Evolutionary conservation across 2,329 filamentous ascomycete species (phyloP), one percentile per base, ranked within the genome.

Genomic region (Sporothrix pallida): DNA sequence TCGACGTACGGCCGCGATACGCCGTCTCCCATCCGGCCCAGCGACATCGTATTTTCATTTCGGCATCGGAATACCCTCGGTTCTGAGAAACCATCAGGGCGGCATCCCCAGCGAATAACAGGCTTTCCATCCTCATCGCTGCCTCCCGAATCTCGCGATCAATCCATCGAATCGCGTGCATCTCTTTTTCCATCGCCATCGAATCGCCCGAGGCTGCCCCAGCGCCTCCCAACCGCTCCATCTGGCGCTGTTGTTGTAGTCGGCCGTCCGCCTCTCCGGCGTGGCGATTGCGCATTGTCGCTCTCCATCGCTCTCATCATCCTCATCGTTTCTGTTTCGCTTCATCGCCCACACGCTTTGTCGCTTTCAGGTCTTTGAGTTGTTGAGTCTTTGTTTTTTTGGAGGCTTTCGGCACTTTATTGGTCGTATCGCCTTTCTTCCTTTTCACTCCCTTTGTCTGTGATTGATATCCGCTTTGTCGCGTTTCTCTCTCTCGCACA

Each of bases 251-350:
- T 26, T 42, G 31, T 46, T 42, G n/a, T 31, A 67, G 26, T 26
- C 54, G 70, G 68, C 68, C 74, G 73, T 73, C 72, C 73, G 75
- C 74, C 74, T 62, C 65, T 44, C 48, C 17, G 72, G 72, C 67
- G 72, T 56, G 72, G 58, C 65, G 67, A 73, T 56, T 54, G 23
- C 56, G 26, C 58, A 48, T 15, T 52, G 23, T 26, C 50, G 42
- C 12, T 42, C 44, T 7, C 37, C 20, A 31, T 60, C 54, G 54
- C 54, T 58, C 10, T 10, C 23, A 31, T 31, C 54, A 13, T 37
- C 54, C 23, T 31, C 48, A 23, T 46, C 26, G 13, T 42, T 15
- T 63, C 10, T 42, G 54, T 26, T 4, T 44, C 8, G 58, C 44
- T 44, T 50, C 63, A 68, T 37, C 50, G 46, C 48, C 12, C 31